Base-by-base conservation (phyloP, 1,284 basidiomycete genomes). In the Anthracocystis panici-leucophaei region DNA sequence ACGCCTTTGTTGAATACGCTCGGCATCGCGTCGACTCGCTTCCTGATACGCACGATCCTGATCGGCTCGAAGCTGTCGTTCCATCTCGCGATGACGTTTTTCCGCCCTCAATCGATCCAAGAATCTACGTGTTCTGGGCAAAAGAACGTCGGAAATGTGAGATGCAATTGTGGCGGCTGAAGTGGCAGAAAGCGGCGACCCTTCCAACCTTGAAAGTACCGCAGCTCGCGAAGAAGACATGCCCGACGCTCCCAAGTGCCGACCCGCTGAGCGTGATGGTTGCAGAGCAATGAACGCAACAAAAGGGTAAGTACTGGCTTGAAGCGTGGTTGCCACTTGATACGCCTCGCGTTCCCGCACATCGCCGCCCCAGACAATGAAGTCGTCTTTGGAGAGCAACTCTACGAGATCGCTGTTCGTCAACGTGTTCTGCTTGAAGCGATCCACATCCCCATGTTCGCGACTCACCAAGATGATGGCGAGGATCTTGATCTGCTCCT, bases 301-400 rank as follows among this genome's bases (percentile, higher is more conserved):
- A 70, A 95, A 95, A 0, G 95, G 95, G 79, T 92, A 97, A 0
- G 94, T 94, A 3, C 94, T 96, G 1, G 91, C 91, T 78, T 93
- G 91, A 0, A 97, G 87, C 75, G 95, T 94, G 79, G 93, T 91
- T 1, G 93, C 88, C 8, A 93, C 94, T 86, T 91, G 91, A 88
- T 93, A 94, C 3, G 92, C 91, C 73, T 96, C 93, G 50, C 89
- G 88, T 74, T 92, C 91, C 41, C 91, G 88, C 7, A 96, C 90
- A 70, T 93, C 92, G 7, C 92, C 93, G 10, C 91, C 93, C 93
- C 93, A 96, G 21, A 93, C 90, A 27, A 93, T 78, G 49, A 95
- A 89, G 60, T 91, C 88, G 80, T 92, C 90, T 35, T 90, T 89
- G 52, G 90, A 89, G 27, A 95, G 86, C 4, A 89, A 82, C 27